A percentile compares a stretch with the other conserved stretches of the same genome.
Conservation (phyloP, 2,329 filamentous ascomycete species). For the Fusarium temperatum region DNA sequence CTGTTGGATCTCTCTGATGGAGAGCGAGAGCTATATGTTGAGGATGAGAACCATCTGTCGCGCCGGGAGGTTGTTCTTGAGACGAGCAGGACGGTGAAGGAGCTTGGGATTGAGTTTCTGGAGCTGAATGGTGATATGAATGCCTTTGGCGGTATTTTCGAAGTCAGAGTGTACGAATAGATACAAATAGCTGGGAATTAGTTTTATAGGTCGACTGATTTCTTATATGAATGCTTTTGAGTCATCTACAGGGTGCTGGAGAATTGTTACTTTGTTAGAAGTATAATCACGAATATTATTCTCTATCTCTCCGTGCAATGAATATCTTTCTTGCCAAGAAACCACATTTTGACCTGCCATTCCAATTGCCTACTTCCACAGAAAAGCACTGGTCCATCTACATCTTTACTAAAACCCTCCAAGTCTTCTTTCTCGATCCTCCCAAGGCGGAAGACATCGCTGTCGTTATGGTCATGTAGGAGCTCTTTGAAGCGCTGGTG, state of each 20-base stretch:
- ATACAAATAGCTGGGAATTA: accelerated
- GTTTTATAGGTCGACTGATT: accelerated
- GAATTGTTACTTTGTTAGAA: neutral
- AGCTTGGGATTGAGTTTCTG: neutral
- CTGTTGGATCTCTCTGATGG: neutral
- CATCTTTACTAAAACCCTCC: accelerated
- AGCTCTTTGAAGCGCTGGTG: neutral
- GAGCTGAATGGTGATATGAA: neutral
- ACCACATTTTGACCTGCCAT: constrained; percentile 17
- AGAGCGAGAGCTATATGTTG: neutral
- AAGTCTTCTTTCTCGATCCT: neutral
- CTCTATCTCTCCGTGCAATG: constrained; percentile 1
- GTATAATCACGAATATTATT: no score
- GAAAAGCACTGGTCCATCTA: neutral
- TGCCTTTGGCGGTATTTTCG: constrained; percentile 1
- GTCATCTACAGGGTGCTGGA: neutral
- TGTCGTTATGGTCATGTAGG: neutral
- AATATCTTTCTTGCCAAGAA: neutral
- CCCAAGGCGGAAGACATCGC: neutral
- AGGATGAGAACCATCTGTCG: constrained; percentile 3
- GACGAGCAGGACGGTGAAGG: neutral
- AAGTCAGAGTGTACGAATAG: constrained; percentile 1
- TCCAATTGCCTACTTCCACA: constrained; percentile 10
- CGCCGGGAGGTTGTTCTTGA: neutral
- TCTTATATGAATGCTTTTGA: neutral